Conservation (phyloP, 768 basidiomycete genomes). For the Rhizopogon sp. region DNA sequence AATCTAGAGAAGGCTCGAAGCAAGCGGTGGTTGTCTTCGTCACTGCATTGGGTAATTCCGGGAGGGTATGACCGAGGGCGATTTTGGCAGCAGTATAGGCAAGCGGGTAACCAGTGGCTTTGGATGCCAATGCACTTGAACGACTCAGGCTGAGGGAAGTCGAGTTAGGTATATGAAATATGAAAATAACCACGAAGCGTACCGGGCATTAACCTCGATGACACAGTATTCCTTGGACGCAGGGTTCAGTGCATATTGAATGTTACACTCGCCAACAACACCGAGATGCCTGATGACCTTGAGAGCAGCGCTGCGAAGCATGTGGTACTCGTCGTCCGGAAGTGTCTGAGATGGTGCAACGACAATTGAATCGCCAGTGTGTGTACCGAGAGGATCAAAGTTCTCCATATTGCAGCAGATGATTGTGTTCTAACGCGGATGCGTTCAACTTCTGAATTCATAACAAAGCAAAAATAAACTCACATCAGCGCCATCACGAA, state of each 20-base stretch:
- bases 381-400: conserved; percentile 97
- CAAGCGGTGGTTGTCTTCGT: conserved; percentile 99
- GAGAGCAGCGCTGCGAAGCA: conserved; percentile 96
- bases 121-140: conserved; percentile 93
- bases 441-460: conserved; percentile 11
- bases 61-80: conserved; percentile 94
- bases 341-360: conserved; percentile 98
- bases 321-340: conserved; percentile 97
- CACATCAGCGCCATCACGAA: conserved; percentile 95
- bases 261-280: conserved; percentile 93
- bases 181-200: conserved; percentile 6
- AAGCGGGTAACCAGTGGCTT: conserved; percentile 97
- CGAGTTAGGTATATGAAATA: neutral
- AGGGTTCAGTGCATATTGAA: conserved; percentile 97
- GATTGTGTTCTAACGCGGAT: conserved; percentile 76
- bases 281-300: conserved; percentile 91
- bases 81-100: conserved; percentile 99
- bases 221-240: conserved; percentile 92
- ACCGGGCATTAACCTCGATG: conserved; percentile 96
- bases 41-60: conserved; percentile 97
- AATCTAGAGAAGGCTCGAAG: conserved; percentile 98
- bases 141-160: conserved; percentile 55
- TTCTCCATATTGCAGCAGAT: conserved; percentile 99
- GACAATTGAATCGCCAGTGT: conserved; percentile 99
- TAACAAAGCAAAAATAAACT: conserved; percentile 26